Percentiles rank a stretch among this genome's conserved stretches.
These are phyloP conservation scores for Lentinula aciculospora DNA, from an alignment of 768 basidiomycete genomes.

Conservation along the genomic window DNA sequence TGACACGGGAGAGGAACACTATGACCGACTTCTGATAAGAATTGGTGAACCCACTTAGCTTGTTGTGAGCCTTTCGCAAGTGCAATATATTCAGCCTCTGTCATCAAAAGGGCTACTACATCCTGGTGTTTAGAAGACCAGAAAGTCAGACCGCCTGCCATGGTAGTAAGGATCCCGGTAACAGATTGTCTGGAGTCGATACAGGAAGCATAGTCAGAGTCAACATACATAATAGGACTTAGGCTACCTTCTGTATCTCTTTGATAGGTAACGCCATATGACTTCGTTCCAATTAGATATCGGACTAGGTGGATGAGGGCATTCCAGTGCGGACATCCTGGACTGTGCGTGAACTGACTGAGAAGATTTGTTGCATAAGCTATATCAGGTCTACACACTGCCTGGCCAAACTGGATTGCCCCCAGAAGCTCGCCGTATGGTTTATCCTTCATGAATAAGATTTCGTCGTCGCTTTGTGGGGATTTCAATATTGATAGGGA, in stretches of 20 bases:
- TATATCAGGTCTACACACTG: background rate
- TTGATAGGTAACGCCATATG: background rate
- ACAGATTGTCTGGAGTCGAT: too few relatives aligned
- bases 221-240: background rate
- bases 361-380: background rate
- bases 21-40: too few relatives aligned
- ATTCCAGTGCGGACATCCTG: background rate
- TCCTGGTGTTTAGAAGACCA: too few relatives aligned
- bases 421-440: background rate
- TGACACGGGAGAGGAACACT: too few relatives aligned
- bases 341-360: background rate
- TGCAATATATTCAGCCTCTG: too few relatives aligned
- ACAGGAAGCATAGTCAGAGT: too few relatives aligned
- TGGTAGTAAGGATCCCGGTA: too few relatives aligned
- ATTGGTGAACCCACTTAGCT: too few relatives aligned
- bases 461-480: slow-evolving; percentile 3
- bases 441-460: background rate
- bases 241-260: background rate
- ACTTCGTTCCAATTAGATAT: background rate
- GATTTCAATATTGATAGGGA: background rate
- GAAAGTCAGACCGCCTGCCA: too few relatives aligned
- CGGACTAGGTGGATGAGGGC: background rate
- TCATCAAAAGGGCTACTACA: too few relatives aligned
- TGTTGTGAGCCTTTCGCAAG: too few relatives aligned
- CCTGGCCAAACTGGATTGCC: background rate